These are phyloP conservation scores for Linum trigynum DNA, from an alignment of 345 rosid genomes.

Conservation along the genomic window DNA sequence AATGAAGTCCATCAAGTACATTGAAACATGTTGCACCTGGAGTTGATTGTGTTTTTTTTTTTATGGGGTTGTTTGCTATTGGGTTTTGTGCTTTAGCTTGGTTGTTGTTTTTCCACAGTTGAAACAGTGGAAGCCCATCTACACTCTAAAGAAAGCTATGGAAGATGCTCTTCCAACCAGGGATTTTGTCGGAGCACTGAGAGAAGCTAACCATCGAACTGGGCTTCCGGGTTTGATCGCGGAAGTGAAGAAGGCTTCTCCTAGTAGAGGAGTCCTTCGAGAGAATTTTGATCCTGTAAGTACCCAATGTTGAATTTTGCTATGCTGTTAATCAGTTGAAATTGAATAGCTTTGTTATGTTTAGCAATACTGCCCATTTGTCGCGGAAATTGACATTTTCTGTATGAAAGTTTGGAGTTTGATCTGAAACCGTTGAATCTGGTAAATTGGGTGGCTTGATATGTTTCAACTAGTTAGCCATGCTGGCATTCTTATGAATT, in stretches of 20 bases:
- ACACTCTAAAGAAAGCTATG: constrained; percentile 38
- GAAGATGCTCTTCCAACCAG: constrained; percentile 54
- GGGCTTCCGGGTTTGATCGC: constrained; percentile 85
- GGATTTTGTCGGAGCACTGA: constrained; percentile 82
- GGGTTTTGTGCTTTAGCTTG: background rate
- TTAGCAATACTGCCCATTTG: no score
- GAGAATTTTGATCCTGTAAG: constrained; percentile 83
- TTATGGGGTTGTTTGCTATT: background rate
- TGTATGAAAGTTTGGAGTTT: no score
- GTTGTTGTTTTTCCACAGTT: constrained; percentile 27
- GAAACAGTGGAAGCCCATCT: constrained; percentile 59
- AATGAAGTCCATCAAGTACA: constrained; percentile 55
- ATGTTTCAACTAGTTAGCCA: background rate
- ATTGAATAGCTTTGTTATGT: no score
- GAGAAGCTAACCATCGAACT: constrained; percentile 52
- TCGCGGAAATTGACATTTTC: no score
- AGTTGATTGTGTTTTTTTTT: background rate
- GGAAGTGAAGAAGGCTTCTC: constrained; percentile 97
- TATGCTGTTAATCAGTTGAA: background rate
- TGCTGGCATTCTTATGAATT: background rate
- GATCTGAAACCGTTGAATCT: no score
- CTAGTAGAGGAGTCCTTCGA: constrained; percentile 78
- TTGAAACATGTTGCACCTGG: background rate
- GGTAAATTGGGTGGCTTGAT: no score
- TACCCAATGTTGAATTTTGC: background rate